Evolutionary conservation across 192 early-diverging fungal species (phyloP), one percentile per base, ranked within the genome.

Genomic region (Mortierella alpina): DNA sequence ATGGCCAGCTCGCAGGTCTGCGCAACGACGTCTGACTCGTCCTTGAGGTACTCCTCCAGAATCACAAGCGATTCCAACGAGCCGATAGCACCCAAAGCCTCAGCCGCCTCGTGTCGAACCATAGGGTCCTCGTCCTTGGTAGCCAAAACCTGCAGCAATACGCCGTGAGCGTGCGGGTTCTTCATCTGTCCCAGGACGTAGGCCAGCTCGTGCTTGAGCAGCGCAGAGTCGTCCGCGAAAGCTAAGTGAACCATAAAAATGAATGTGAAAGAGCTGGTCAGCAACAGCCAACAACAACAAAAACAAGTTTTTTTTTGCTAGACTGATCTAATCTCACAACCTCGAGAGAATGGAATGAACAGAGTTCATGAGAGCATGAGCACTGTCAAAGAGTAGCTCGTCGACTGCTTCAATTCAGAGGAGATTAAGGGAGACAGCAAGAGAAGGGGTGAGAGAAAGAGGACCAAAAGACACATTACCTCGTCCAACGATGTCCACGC

Each of bases 81-180:
- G 5, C 94, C 95, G 68, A 99, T 95, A 5, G 98, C 98, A 22
- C 96, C 96, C 60, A 99, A 83, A 2, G 98, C 96, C 84, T 99
- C 98, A 11, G 96, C 98, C 23, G 97, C 96, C 85, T 99, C 98
- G 80, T 99, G 98, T 6, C 98, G 89, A 57, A 98, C 97, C 98
- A 99, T 99, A 46, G 92, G 91, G 72, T 96, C 93, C 73, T 97
- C 89, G 17, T 81, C 71, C 61, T 73, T 82, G 52, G 90, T 75
- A n/a, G 83, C 87, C 68, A 99, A 85, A 11, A 97, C 93, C 31
- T 70, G 65, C 50, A 82, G 70, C 7, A 99, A 86, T 17, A 88
- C 83, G 0, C 86, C 86, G 51, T 96, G 91, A 14, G 98, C 96
- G 12, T 86, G 80, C 18, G 86, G 85, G 77, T 95, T 95, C 73